These are phyloP conservation scores for Phytopythium kandeliae DNA, from an alignment of 352 stramenopile genomes.

Conservation along the genomic window DNA sequence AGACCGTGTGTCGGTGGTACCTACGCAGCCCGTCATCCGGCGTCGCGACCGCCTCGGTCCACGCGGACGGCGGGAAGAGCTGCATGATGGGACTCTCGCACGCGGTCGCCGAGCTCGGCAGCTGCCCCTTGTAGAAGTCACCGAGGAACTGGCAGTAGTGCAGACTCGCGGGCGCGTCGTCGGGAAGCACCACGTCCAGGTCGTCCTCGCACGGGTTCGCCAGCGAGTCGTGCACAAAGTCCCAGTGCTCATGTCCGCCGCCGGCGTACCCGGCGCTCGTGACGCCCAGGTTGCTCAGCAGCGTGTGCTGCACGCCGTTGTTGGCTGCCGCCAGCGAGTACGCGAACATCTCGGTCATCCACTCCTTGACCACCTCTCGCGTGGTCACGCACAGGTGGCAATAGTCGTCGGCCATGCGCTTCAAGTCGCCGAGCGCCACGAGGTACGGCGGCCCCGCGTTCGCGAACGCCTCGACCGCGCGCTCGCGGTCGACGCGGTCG, in stretches of 20 bases:
- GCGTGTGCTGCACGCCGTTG: slow-evolving; percentile 48
- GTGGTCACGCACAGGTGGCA: slow-evolving; percentile 33
- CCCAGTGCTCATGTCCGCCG: slow-evolving; percentile 29
- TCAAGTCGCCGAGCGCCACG: slow-evolving; percentile 38
- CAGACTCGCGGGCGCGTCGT: slow-evolving; percentile 29
- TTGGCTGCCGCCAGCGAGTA: slow-evolving; percentile 43
- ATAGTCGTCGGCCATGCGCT: slow-evolving; percentile 44
- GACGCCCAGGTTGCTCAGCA: slow-evolving; percentile 32
- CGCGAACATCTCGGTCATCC: slow-evolving; percentile 54
- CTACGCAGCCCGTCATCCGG: neutral
- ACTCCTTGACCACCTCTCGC: slow-evolving; percentile 26
- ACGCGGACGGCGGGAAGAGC: slow-evolving; percentile 32
- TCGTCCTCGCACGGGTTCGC: slow-evolving; percentile 34
- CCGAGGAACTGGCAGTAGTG: slow-evolving; percentile 50
- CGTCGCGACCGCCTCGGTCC: slow-evolving; percentile 8
- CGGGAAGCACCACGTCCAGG: slow-evolving; percentile 30
- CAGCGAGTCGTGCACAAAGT: slow-evolving; percentile 24
- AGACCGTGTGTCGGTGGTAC: slow-evolving; percentile 28
- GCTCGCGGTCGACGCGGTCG: slow-evolving; percentile 20
- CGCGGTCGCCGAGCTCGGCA: slow-evolving; percentile 31
- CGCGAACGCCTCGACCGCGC: slow-evolving; percentile 36
- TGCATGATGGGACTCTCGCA: slow-evolving; percentile 38
- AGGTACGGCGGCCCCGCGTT: slow-evolving; percentile 48
- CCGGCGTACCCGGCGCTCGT: slow-evolving; percentile 28
- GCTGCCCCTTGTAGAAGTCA: slow-evolving; percentile 45